phyloP scores from a whole-genome alignment of 768 basidiomycete species.

The Pulveroboletus sp. region DNA sequence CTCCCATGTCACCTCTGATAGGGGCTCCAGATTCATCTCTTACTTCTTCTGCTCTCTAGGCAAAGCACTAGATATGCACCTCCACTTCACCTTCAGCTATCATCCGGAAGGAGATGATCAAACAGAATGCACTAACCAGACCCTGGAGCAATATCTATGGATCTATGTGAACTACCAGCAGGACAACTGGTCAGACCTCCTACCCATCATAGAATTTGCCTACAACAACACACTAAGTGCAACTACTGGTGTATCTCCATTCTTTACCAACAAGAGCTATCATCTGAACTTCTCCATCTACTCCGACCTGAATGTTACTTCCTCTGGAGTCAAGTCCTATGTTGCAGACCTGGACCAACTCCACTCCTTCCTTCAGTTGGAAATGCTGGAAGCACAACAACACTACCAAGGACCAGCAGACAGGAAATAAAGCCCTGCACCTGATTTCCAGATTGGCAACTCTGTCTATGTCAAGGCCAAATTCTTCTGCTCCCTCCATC shows the following conservation, averaged over 20 bases:
- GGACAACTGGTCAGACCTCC: constrained; percentile 1
- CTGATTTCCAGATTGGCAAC: too few relatives aligned
- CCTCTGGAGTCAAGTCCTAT: too few relatives aligned
- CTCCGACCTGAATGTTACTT: too few relatives aligned
- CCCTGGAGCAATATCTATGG: neutral
- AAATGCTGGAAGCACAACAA: too few relatives aligned
- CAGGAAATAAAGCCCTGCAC: too few relatives aligned
- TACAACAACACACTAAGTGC: neutral
- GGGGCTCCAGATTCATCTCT: neutral
- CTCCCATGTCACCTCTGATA: neutral
- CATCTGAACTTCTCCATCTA: neutral
- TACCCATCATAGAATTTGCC: neutral
- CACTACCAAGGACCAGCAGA: too few relatives aligned
- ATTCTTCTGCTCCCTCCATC: neutral
- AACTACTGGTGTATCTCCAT: neutral
- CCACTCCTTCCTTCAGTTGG: too few relatives aligned
- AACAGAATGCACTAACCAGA: neutral
- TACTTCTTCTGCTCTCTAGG: neutral
- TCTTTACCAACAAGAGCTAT: neutral
- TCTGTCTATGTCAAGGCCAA: neutral
- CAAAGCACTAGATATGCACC: neutral
- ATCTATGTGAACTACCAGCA: constrained; percentile 4
- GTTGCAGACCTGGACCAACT: too few relatives aligned
- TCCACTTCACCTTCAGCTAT: neutral
- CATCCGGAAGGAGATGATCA: neutral